Base-by-base conservation (phyloP, 306 rosid species). In the Prosopis cineraria region DNA sequence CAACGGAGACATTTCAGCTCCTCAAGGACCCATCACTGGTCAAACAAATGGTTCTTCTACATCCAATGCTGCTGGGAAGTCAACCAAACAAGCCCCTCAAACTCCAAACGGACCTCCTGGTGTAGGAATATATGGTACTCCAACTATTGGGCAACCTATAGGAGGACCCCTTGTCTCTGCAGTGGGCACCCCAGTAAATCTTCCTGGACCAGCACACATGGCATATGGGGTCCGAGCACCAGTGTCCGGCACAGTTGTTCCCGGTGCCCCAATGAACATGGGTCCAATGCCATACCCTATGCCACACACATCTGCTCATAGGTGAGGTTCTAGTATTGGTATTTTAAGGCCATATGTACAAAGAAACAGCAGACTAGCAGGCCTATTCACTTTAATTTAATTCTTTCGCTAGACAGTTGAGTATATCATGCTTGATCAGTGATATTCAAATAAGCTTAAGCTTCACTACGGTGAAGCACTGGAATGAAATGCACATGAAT, bases 141-240 rank as follows among this genome's bases (percentile, higher is more conserved):
- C 92, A 3, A 88, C 90, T 48, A 89, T 94, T 24, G 98, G 98
- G 63, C 98, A 92, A 53, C 98, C 98, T 20, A 84, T 94, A 64
- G 98, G 93, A 80, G 96, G 98, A 83, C 88, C 94, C 72, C 80
- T 90, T 37, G 95, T 90, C 78, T 91, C 98, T 2, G 96, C 97
- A 10, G 97, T 91, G 39, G 98, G 98, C 68, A 95, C 98, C 37
- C 92, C 97, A 0, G 97, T 92, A 70, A 94, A 87, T 78, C 91
- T 94, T 41, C 83, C 91, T 20, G 69, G 81, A 9, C 77, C 93
- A 20, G 71, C 88, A 66, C 98, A 92, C 74, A 83, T 92, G 88
- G 93, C 98, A 7, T 95, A 91, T 16, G 96, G 92, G 39, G 88
- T 94, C 40, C 84, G 91, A 68, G 96, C 92, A 63, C 88, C 93